Evolutionary conservation across 305 asterid genomes (phyloP), one percentile per base, ranked within the genome.

Genomic region (Fraxinus platypoda): DNA sequence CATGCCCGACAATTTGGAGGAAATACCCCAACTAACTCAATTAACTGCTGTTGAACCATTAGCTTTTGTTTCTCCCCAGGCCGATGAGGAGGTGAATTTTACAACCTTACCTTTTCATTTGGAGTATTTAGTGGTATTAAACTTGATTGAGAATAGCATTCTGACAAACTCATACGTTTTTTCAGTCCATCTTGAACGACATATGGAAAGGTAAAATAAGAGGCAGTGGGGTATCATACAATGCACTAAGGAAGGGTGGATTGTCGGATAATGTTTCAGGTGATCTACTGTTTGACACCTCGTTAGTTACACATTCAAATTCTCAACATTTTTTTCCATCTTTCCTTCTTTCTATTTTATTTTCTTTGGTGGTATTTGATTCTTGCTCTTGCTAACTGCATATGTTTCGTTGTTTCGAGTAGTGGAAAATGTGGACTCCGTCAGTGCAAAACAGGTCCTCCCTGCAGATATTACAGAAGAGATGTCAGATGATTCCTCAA

Each of bases 1-100:
- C 78, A 73, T 89, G 85, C 93, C 94, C 23, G 94, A 86, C 68
- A 87, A 87, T 86, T 83, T 91, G 88, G 98, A 91, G 85, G 95
- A 92, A 88, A 90, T 85, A 80, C 87, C 92, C 81, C 86, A 90
- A 21, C 83, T 94, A 74, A 90, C 96, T 57, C 95, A 91, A 83
- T 82, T 78, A 75, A 87, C 83, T 88, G 77, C 71, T 70, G 80
- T 85, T 54, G 97, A 93, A 85, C 99, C 99, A 25, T 89, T 93
- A 74, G 97, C 98, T 85, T 94, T 94, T 91, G 91, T 91, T 79
- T 88, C 85, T 85, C 99, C 98, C 76, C 94, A 89, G 85, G 80
- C 87, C 34, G 98, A 91, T 85, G 95, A 97, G 89, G 94, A 89
- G 97, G 99, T 97, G 80, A 87, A 88, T 85, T 84, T 35, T 80